A percentile compares a stretch with the other conserved stretches of the same genome.
These are phyloP conservation scores for Whalleya microplaca DNA, from an alignment of 2,329 filamentous ascomycete species.

Conservation along the genomic window DNA sequence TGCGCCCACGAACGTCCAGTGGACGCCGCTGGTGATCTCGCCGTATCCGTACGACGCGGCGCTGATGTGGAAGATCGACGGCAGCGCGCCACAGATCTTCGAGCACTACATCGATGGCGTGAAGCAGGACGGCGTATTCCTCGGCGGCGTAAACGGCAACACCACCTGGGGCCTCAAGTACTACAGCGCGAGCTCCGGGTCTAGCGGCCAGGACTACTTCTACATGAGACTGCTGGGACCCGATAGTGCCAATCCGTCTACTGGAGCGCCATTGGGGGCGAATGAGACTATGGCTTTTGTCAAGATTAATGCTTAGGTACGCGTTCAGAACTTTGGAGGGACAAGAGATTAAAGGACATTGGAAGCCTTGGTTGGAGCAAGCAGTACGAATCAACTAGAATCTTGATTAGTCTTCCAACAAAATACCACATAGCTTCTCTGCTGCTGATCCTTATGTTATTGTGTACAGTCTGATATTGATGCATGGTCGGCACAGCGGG, in stretches of 20 bases:
- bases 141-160: conserved; percentile 19
- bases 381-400: too few relatives aligned
- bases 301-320: conserved; percentile 17
- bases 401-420: too few relatives aligned
- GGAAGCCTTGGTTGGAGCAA: too few relatives aligned
- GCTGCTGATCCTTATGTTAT: too few relatives aligned
- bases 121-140: conserved; percentile 26
- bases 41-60: conserved; percentile 22
- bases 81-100: conserved; percentile 21
- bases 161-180: conserved; percentile 25
- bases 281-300: conserved; percentile 26
- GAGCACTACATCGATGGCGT: conserved; percentile 24
- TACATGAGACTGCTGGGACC: conserved; percentile 23
- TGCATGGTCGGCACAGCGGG: too few relatives aligned
- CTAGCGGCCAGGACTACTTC: conserved; percentile 19
- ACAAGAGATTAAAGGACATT: too few relatives aligned
- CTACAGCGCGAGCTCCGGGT: conserved; percentile 4
- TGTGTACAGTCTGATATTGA: too few relatives aligned
- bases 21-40: conserved; percentile 20
- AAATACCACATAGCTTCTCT: too few relatives aligned
- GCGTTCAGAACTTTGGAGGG: too few relatives aligned
- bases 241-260: conserved; percentile 22
- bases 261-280: conserved; percentile 13
- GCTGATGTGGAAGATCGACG: conserved; percentile 25
- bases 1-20: conserved; percentile 19